Conservation (phyloP, 2,329 filamentous ascomycete genomes). For the Neopestalotiopsis sp. region DNA sequence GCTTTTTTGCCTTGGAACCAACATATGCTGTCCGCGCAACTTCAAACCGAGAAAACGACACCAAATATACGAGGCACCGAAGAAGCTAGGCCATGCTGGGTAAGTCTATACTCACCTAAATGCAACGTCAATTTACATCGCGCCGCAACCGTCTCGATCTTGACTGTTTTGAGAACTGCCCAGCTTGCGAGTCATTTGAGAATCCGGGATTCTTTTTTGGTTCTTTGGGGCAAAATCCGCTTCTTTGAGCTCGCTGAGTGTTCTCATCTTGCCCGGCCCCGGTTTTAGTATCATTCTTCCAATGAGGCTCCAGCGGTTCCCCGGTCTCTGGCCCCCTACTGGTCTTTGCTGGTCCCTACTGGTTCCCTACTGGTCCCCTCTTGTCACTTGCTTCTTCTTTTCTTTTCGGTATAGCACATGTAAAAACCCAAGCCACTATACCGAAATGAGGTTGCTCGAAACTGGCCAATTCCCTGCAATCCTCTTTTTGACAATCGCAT, state of each 20-base stretch:
- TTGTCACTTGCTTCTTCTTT: not conserved
- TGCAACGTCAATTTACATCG: conserved; percentile 13
- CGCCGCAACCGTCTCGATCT: conserved; percentile 6
- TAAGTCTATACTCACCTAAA: conserved; percentile 5
- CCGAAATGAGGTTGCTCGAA: conserved; percentile 1
- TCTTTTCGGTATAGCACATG: not conserved
- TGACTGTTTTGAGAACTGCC: conserved; percentile 10
- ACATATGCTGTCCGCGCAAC: not conserved
- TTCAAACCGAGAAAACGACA: not conserved
- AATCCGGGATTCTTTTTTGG: not conserved
- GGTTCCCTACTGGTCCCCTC: not conserved
- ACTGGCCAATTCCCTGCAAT: conserved; percentile 12
- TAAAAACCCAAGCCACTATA: conserved; percentile 6
- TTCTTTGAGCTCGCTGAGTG: too few relatives aligned
- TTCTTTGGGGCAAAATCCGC: conserved; percentile 1
- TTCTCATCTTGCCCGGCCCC: not conserved
- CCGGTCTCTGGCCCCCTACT: not conserved
- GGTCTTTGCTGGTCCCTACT: not conserved
- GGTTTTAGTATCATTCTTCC: not conserved
- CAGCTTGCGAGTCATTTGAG: not conserved
- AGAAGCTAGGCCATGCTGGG: not conserved
- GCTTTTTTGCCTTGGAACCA: not conserved
- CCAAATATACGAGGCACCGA: conserved; percentile 6
- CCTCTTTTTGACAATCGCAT: conserved; percentile 15
- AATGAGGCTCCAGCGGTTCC: not conserved